Base-by-base conservation (phyloP, 495 filamentous ascomycete genomes). In the Xylaria longipes region DNA sequence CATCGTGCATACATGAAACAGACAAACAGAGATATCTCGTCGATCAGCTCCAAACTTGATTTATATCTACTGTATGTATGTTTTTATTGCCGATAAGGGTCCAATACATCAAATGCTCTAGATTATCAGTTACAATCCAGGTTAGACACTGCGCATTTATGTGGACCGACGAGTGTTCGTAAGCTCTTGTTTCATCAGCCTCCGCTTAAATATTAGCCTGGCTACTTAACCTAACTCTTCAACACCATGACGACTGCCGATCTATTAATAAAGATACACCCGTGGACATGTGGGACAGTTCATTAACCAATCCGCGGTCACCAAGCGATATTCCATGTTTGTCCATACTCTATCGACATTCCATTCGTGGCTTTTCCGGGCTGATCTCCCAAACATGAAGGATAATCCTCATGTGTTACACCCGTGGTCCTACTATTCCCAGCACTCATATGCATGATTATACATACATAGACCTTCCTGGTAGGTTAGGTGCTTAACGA, bases 171-270 rank as follows among this genome's bases (percentile, higher is more conserved):
- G 27, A 20, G 37, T 46, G 37, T 65, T 65, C 63, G 63, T 65
- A 29, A 65, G 63, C 63, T 29, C 43, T 50, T 37, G 63, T 65
- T 65, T 65, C 63, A 65, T 50, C 45, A 22, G 45, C 45, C 63
- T 37, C 43, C 43, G 29, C 45, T 17, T 52, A 0, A 35, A 35
- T 22, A 60, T 33, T 60, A 60, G 20, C 63, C 31, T 37, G 9
- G 3, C 25, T 2, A 45, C 22, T 46, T n/a, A 46, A 60, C 57
- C 57, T 29, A n/a, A 20, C 17, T 20, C 57, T 35, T 45, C 63
- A 52, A 52, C 31, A 35, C 45, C 29, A 39, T 52, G 43, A 52
- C 63, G 63, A 65, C 27, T 52, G 45, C 63, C 11, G 43, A 37
- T 65, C 63, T 60, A 60, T 22, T 37, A 37, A 60, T 37, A 60